phyloP scores from a whole-genome alignment of 768 basidiomycete species.

The Sporobolomyces pararoseus region DNA sequence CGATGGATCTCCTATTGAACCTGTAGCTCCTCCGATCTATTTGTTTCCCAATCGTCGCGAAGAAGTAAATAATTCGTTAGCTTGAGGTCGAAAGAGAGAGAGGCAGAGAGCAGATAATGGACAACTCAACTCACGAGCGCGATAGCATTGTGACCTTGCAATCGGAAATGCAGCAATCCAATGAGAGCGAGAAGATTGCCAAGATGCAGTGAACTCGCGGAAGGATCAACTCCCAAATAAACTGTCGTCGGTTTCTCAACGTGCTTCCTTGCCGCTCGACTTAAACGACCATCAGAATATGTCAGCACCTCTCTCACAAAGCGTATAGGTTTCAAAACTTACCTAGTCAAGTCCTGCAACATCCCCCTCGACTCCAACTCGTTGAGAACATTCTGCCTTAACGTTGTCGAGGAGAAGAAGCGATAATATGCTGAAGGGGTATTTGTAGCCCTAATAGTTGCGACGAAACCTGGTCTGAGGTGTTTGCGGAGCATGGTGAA shows the following conservation, averaged over 20 bases:
- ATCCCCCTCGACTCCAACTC: conserved; percentile 34
- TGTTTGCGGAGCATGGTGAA: background rate
- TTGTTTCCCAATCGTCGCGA: too few relatives aligned
- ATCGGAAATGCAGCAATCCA: conserved; percentile 77
- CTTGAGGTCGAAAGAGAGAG: too few relatives aligned
- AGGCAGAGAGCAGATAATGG: too few relatives aligned
- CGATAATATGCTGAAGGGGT: background rate
- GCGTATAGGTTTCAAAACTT: background rate
- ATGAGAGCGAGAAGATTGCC: conserved; percentile 89
- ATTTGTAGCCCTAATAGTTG: background rate
- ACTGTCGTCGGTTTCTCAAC: conserved; percentile 53
- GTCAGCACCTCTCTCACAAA: too few relatives aligned
- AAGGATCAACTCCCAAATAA: conserved; percentile 90
- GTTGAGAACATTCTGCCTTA: conserved; percentile 19
- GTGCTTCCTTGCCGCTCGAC: conserved; percentile 44
- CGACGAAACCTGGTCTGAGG: background rate
- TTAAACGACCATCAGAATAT: conserved; percentile 16
- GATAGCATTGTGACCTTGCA: conserved; percentile 75
- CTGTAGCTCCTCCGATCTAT: conserved; percentile 93
- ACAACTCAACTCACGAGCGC: conserved; percentile 81
- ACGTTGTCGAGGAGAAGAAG: background rate
- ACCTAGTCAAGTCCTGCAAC: conserved; percentile 33
- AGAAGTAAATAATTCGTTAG: too few relatives aligned
- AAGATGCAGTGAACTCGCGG: conserved; percentile 81
- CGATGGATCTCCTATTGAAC: conserved; percentile 93